phyloP scores from a whole-genome alignment of 257 asterid genomes.

The Solanum gracilifrons region DNA sequence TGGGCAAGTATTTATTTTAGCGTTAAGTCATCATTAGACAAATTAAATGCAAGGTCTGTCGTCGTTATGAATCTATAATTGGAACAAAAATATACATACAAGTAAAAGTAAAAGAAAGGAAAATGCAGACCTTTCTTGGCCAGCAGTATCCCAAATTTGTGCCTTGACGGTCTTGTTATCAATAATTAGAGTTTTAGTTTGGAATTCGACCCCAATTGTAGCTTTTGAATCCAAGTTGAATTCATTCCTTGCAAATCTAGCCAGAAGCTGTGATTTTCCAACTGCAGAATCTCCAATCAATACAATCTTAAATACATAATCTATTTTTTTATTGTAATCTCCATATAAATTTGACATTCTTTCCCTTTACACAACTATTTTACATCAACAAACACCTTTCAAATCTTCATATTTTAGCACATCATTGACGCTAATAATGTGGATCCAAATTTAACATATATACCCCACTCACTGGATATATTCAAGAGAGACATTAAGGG shows the following conservation, averaged over 20 bases:
- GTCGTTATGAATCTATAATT: not conserved
- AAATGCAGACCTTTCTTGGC: slow-evolving; percentile 63
- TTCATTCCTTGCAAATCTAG: slow-evolving; percentile 80
- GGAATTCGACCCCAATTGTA: slow-evolving; percentile 84
- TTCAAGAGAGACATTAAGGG: not conserved
- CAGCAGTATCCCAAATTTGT: slow-evolving; percentile 94
- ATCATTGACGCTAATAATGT: not conserved
- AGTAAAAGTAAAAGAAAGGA: not conserved
- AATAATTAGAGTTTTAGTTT: slow-evolving; percentile 61
- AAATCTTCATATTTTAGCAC: not conserved
- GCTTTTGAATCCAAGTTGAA: slow-evolving; percentile 79
- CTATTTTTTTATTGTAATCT: slow-evolving; percentile 68
- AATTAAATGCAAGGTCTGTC: too few species aligned
- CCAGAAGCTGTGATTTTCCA: slow-evolving; percentile 79
- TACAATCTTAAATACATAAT: slow-evolving; percentile 78
- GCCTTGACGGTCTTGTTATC: slow-evolving; percentile 79
- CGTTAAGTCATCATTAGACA: too few species aligned
- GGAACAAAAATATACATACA: not conserved
- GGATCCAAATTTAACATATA: not conserved
- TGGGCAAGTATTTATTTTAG: not conserved
- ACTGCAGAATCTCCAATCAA: slow-evolving; percentile 86
- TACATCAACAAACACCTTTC: slow-evolving; percentile 14
- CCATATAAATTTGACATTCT: slow-evolving; percentile 59
- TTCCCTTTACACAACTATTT: not conserved
- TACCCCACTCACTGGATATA: not conserved